Conservation (phyloP, 345 rosid genomes). For the Eucalyptus coolabah region DNA sequence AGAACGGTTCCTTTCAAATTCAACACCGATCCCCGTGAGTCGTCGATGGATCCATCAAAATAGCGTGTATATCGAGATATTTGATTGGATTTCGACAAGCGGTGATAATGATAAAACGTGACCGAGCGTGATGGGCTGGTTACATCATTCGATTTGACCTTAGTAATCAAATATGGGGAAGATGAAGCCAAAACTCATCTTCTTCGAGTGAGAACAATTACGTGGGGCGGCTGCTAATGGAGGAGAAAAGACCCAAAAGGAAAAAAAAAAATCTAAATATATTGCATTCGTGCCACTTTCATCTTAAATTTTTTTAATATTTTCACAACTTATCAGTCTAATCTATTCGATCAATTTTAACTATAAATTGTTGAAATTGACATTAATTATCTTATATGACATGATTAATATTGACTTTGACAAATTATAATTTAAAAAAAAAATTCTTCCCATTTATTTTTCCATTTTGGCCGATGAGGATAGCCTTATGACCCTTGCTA, state of each 20-base stretch:
- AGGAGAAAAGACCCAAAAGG: too few species aligned
- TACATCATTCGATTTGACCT: not conserved
- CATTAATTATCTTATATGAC: fast-evolving
- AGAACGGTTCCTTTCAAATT: not conserved
- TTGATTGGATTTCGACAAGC: not conserved
- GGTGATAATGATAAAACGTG: not conserved
- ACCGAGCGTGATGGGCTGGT: not conserved
- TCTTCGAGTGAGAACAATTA: not conserved
- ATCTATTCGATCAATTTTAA: fast-evolving
- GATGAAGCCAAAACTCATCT: not conserved
- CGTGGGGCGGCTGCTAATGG: not conserved
- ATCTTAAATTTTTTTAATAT: fast-evolving
- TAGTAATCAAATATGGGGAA: not conserved
- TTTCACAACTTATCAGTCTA: fast-evolving
- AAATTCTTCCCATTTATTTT: too few species aligned
- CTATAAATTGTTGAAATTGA: fast-evolving
- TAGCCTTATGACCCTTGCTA: too few species aligned
- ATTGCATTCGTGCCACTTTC: fast-evolving
- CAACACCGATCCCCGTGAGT: too few species aligned
- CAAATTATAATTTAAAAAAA: too few species aligned
- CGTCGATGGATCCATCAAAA: not conserved
- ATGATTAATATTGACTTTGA: fast-evolving
- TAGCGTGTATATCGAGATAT: not conserved
- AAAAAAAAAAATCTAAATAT: too few species aligned
- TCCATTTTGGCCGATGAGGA: too few species aligned